Conservation (phyloP, 2,329 filamentous ascomycete genomes). For the Daldinia sp. region DNA sequence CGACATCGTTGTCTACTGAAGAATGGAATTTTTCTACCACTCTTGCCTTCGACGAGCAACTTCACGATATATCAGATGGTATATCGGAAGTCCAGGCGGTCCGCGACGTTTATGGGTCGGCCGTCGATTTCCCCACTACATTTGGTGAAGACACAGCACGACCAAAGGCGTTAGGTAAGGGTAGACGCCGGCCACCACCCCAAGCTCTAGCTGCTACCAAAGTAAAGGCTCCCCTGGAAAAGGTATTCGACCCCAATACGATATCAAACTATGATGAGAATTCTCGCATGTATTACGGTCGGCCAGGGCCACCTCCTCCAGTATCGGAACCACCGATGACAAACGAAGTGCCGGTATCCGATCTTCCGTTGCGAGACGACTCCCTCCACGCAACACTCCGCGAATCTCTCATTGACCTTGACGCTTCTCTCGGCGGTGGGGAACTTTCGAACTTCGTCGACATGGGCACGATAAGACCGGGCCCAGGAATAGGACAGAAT, state of each 20-base stretch:
- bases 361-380: slow-evolving; percentile 67
- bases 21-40: slow-evolving; percentile 76
- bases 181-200: slow-evolving; percentile 63
- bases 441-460: slow-evolving; percentile 67
- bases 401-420: slow-evolving; percentile 71
- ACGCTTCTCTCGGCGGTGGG: slow-evolving; percentile 64
- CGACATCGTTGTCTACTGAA: slow-evolving; percentile 60
- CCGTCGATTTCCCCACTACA: slow-evolving; percentile 60
- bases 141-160: slow-evolving; percentile 61
- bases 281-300: slow-evolving; percentile 67
- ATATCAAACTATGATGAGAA: slow-evolving; percentile 72
- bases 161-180: slow-evolving; percentile 56
- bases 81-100: slow-evolving; percentile 60
- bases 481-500: slow-evolving; percentile 42
- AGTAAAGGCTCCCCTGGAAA: slow-evolving; percentile 68
- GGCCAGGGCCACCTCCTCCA: slow-evolving; percentile 48
- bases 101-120: slow-evolving; percentile 67
- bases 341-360: slow-evolving; percentile 52
- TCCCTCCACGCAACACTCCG: slow-evolving; percentile 61
- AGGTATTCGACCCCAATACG: slow-evolving; percentile 72
- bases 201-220: slow-evolving; percentile 65
- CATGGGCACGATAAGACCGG: slow-evolving; percentile 67
- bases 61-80: slow-evolving; percentile 60
- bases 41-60: slow-evolving; percentile 67
- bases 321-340: slow-evolving; percentile 22